Evolutionary conservation across 2,329 filamentous ascomycete genomes (phyloP).

Genomic region (Aspergillus tanneri): DNA sequence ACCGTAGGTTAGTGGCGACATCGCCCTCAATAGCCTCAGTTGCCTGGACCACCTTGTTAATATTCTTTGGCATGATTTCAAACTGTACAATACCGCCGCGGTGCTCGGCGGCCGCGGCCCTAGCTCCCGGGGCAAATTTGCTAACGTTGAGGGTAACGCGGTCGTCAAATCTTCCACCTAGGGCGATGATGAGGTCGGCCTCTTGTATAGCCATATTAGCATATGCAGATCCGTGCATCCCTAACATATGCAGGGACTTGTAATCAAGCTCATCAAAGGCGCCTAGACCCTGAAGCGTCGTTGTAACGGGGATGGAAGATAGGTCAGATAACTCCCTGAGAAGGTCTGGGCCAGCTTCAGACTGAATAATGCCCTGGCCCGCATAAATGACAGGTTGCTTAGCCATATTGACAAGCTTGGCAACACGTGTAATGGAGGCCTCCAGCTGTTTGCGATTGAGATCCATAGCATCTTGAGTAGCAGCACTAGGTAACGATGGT

Average conservation of each 20-base stretch:
- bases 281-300: slow-evolving; percentile 86
- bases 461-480: slow-evolving; percentile 60
- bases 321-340: slow-evolving; percentile 80
- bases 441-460: slow-evolving; percentile 67
- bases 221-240: slow-evolving; percentile 92
- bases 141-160: slow-evolving; percentile 75
- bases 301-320: slow-evolving; percentile 84
- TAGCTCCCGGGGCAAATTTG: slow-evolving; percentile 84
- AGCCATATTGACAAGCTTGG: slow-evolving; percentile 74
- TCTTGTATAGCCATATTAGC: slow-evolving; percentile 96
- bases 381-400: slow-evolving; percentile 92
- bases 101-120: slow-evolving; percentile 58
- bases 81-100: slow-evolving; percentile 93
- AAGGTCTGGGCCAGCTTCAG: slow-evolving; percentile 69
- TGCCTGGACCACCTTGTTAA: slow-evolving; percentile 95
- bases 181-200: slow-evolving; percentile 86
- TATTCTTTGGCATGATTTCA: slow-evolving; percentile 96
- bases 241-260: slow-evolving; percentile 93
- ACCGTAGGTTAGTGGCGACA: slow-evolving; percentile 70
- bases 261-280: slow-evolving; percentile 85
- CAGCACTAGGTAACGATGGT: background rate
- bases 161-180: slow-evolving; percentile 90
- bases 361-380: slow-evolving; percentile 77
- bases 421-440: slow-evolving; percentile 64
- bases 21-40: slow-evolving; percentile 91